Percentiles rank a stretch among this genome's conserved stretches.
phyloP scores from a whole-genome alignment of 2,329 filamentous ascomycete genomes.

The Curvularia spicifera region DNA sequence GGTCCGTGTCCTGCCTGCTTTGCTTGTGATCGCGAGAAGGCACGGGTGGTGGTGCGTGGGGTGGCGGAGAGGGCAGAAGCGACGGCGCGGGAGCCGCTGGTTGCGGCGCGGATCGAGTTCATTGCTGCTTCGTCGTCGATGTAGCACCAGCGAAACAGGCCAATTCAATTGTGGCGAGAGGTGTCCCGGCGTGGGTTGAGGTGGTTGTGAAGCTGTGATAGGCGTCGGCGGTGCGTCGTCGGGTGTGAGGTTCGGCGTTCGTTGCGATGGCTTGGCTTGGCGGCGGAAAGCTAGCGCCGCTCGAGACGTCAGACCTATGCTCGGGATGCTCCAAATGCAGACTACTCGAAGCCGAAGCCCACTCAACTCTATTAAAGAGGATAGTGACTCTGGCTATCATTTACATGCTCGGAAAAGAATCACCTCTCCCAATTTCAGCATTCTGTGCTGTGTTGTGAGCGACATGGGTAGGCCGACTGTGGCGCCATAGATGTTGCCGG shows the following conservation, averaged over 20 bases:
- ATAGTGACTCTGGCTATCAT: too few relatives aligned
- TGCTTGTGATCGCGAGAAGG: slow-evolving; percentile 33
- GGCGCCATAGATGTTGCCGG: too few relatives aligned
- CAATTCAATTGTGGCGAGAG: slow-evolving; percentile 2
- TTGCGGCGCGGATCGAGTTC: slow-evolving; percentile 36
- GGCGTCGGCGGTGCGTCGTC: slow-evolving; percentile 16
- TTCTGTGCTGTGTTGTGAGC: too few relatives aligned
- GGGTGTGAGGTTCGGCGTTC: slow-evolving; percentile 13
- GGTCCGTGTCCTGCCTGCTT: slow-evolving; percentile 62
- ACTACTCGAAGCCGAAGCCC: background rate
- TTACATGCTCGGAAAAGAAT: too few relatives aligned
- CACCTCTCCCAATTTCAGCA: too few relatives aligned
- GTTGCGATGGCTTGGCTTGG: slow-evolving; percentile 20
- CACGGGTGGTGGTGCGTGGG: slow-evolving; percentile 23
- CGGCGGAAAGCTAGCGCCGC: slow-evolving; percentile 15
- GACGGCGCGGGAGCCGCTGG: slow-evolving; percentile 32
- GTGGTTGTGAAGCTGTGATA: slow-evolving; percentile 9
- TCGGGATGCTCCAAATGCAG: background rate
- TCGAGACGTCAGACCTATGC: slow-evolving; percentile 13
- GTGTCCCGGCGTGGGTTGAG: slow-evolving; percentile 9
- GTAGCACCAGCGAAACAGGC: background rate
- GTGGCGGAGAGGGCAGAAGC: slow-evolving; percentile 26
- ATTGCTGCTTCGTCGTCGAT: slow-evolving; percentile 23
- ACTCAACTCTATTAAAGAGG: background rate
- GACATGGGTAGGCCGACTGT: too few relatives aligned